Evolutionary conservation across 2,329 filamentous ascomycete species (phyloP).

Genomic region (Penicillium sp.): DNA sequence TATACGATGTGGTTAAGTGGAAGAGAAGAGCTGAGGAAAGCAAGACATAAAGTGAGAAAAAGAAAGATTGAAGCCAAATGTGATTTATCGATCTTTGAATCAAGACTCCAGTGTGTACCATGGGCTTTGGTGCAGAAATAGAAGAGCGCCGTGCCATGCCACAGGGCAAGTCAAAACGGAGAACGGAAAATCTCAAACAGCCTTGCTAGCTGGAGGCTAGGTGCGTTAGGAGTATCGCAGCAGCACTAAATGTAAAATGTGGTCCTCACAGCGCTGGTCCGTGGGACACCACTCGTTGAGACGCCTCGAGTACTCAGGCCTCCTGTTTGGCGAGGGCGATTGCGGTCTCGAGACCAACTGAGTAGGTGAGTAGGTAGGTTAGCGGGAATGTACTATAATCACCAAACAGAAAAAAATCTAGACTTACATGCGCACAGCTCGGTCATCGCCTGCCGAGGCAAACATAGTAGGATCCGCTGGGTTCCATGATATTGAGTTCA

Average conservation of each 20-base stretch:
- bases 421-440: conserved; percentile 79
- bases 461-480: conserved; percentile 79
- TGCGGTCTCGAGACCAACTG: conserved; percentile 39
- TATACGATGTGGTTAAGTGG: neutral
- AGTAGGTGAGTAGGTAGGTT: conserved; percentile 8
- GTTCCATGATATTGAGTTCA: conserved; percentile 89
- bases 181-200: neutral
- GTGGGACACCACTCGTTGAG: conserved; percentile 37
- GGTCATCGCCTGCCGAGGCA: conserved; percentile 88
- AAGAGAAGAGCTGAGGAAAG: neutral
- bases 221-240: neutral
- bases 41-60: neutral
- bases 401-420: neutral
- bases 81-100: conserved; percentile 12
- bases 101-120: conserved; percentile 6
- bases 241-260: conserved; percentile 33
- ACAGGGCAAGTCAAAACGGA: neutral
- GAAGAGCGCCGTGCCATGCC: neutral
- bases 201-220: neutral
- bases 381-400: neutral
- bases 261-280: conserved; percentile 44
- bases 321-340: conserved; percentile 26
- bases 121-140: neutral
- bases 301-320: conserved; percentile 27
- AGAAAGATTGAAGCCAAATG: neutral